phyloP scores from a whole-genome alignment of 129 eudicot genomes.

The carrot (Daucus carota) region DH1_v3.0 NC_030385.2:590501-591000 shows the following conservation, averaged over 20 bases:
- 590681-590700: constrained; percentile 90
- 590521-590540: background rate
- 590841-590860: constrained; percentile 60
- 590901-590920: constrained; percentile 35
- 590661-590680: constrained; percentile 61
- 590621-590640: background rate
- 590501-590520: background rate
- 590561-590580: background rate
- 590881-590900: constrained; percentile 61
- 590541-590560: background rate
- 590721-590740: constrained; percentile 90
- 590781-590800: constrained; percentile 81
- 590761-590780: constrained; percentile 70
- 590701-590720: constrained; percentile 75
- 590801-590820: constrained; percentile 73
- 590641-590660: background rate
- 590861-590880: constrained; percentile 92
- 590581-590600: background rate
- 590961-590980: constrained; percentile 7
- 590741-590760: constrained; percentile 82
- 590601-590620: background rate
- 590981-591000: background rate
- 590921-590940: constrained; percentile 36
- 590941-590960: constrained; percentile 75
- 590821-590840: constrained; percentile 28